These are phyloP conservation scores for Chlamydomonas schloesseri DNA, from an alignment of 139 green algal genomes.

Conservation along the genomic window DNA sequence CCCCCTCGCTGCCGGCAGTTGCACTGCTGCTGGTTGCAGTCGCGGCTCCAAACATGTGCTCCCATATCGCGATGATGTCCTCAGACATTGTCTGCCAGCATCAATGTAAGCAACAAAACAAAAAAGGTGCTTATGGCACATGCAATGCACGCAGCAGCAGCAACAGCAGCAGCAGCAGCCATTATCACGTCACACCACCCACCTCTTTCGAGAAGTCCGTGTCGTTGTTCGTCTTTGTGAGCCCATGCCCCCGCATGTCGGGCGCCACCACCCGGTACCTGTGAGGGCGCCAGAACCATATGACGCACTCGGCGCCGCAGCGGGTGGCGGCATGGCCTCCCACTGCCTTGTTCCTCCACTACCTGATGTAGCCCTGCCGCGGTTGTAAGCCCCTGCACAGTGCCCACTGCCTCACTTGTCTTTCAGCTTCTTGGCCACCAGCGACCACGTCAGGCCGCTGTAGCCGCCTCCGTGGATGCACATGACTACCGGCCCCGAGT, in stretches of 20 bases:
- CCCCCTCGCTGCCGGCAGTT: neutral
- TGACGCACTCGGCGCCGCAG: too few species aligned
- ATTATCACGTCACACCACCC: too few species aligned
- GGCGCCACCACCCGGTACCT: constrained; percentile 80
- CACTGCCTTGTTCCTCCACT: too few species aligned
- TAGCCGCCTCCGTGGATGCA: constrained; percentile 83
- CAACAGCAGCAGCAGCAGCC: too few species aligned
- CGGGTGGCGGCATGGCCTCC: too few species aligned
- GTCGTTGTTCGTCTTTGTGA: constrained; percentile 64
- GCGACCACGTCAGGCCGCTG: constrained; percentile 87
- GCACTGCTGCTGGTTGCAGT: neutral
- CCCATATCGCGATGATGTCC: constrained; percentile 80
- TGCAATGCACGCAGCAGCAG: too few species aligned
- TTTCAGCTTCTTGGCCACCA: constrained; percentile 78
- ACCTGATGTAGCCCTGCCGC: too few species aligned
- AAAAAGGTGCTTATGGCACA: too few species aligned
- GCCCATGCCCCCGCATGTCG: constrained; percentile 87
- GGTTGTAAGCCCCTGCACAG: too few species aligned
- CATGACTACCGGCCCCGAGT: constrained; percentile 72
- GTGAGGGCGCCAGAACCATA: too few species aligned
- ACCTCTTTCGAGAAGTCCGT: constrained; percentile 78
- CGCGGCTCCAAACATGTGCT: constrained; percentile 60
- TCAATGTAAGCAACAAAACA: too few species aligned
- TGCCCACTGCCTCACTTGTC: constrained; percentile 62
- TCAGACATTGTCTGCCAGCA: constrained; percentile 65